Evolutionary conservation across 2,329 filamentous ascomycete genomes (phyloP).

Genomic region (Cordyceps cateniannulata): DNA sequence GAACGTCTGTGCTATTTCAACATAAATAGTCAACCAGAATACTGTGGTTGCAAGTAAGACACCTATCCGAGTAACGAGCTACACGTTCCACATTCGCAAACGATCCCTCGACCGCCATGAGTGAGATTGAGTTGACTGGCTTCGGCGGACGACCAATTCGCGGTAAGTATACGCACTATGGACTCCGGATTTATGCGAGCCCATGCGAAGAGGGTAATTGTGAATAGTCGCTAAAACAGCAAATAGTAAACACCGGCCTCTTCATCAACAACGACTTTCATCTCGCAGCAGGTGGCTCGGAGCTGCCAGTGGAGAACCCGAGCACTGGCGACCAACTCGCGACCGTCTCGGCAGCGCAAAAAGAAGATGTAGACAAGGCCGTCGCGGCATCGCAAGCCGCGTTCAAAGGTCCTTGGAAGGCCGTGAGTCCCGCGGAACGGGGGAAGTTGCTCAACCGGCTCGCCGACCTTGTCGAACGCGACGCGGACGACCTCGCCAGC

Average conservation of each 20-base stretch:
- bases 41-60: no score
- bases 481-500: slow-evolving; percentile 9
- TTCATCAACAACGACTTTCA: slow-evolving; percentile 16
- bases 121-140: not conserved
- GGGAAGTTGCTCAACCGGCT: slow-evolving; percentile 12
- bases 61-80: no score
- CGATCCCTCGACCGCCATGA: not conserved
- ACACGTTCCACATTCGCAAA: no score
- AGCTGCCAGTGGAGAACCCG: slow-evolving; percentile 15
- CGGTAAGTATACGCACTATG: not conserved
- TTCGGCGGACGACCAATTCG: not conserved
- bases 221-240: not conserved
- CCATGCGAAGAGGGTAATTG: not conserved
- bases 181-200: not conserved
- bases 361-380: slow-evolving; percentile 14
- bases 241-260: not conserved
- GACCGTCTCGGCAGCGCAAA: slow-evolving; percentile 16
- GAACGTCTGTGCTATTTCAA: no score
- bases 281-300: slow-evolving; percentile 9
- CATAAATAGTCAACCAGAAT: no score
- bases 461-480: slow-evolving; percentile 14
- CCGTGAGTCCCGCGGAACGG: slow-evolving; percentile 8
- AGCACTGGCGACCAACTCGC: slow-evolving; percentile 19
- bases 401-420: slow-evolving; percentile 13
- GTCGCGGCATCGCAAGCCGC: slow-evolving; percentile 14